phyloP scores from a whole-genome alignment of 1,139 yeast species.

The Wickerhamiella infanticola region DNA sequence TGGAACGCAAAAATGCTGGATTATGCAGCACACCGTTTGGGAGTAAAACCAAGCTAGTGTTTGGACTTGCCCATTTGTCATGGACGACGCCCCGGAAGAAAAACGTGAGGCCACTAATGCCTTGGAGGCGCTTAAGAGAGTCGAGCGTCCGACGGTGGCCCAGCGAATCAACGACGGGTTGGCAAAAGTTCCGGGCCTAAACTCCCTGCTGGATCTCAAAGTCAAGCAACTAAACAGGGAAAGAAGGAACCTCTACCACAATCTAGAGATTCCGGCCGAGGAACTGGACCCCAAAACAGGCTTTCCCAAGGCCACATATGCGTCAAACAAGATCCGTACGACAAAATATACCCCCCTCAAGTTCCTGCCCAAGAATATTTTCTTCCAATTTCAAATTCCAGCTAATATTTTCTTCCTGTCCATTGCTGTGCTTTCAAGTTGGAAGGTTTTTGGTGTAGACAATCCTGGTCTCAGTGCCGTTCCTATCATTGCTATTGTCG shows the following conservation, averaged over 20 bases:
- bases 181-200: constrained; percentile 12
- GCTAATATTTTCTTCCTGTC: constrained; percentile 75
- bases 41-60: neutral
- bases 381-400: constrained; percentile 63
- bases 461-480: constrained; percentile 86
- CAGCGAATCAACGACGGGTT: constrained; percentile 1
- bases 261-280: constrained; percentile 28
- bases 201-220: constrained; percentile 10
- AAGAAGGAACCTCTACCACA: constrained; percentile 45
- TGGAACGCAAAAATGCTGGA: neutral
- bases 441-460: constrained; percentile 81
- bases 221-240: constrained; percentile 6
- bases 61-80: neutral
- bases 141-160: neutral
- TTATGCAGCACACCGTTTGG: neutral
- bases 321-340: constrained; percentile 80
- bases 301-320: constrained; percentile 28
- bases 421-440: constrained; percentile 62
- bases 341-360: constrained; percentile 82
- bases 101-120: neutral
- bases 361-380: constrained; percentile 70
- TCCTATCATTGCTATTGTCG: constrained; percentile 85
- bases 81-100: neutral
- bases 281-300: constrained; percentile 37
- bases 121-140: neutral